phyloP scores from a whole-genome alignment of 1,284 basidiomycete genomes.

The Ganoderma boninense region DNA sequence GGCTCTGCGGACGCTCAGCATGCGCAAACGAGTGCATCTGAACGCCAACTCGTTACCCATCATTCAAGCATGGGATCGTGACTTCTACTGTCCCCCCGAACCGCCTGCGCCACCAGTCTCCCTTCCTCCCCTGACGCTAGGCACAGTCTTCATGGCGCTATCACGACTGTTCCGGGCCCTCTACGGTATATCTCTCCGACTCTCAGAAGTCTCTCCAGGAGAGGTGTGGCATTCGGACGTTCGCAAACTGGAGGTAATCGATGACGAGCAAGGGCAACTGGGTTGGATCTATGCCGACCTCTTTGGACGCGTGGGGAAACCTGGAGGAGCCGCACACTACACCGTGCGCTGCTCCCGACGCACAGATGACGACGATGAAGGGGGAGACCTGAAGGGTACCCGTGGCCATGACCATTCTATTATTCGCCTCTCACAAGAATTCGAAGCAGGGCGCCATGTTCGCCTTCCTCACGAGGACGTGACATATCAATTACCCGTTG shows the following conservation, averaged over 20 bases:
- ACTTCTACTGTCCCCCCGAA: slow-evolving; percentile 87
- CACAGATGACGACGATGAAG: slow-evolving; percentile 89
- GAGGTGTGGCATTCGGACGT: slow-evolving; percentile 93
- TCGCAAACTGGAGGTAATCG: slow-evolving; percentile 91
- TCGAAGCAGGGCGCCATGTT: slow-evolving; percentile 68
- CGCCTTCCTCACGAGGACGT: slow-evolving; percentile 68
- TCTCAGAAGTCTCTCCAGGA: slow-evolving; percentile 71
- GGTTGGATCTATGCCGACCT: slow-evolving; percentile 97
- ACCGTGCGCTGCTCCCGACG: slow-evolving; percentile 95
- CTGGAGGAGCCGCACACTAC: slow-evolving; percentile 94
- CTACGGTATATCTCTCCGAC: slow-evolving; percentile 87
- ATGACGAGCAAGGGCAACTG: slow-evolving; percentile 87
- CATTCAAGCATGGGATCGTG: slow-evolving; percentile 93
- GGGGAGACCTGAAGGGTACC: slow-evolving; percentile 64
- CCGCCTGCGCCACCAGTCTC: slow-evolving; percentile 74
- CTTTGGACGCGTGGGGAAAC: slow-evolving; percentile 87
- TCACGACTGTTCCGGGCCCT: slow-evolving; percentile 85
- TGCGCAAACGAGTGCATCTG: slow-evolving; percentile 79
- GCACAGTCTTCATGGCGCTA: slow-evolving; percentile 87
- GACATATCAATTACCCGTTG: slow-evolving; percentile 88
- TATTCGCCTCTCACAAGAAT: slow-evolving; percentile 59
- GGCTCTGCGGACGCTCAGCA: slow-evolving; percentile 77
- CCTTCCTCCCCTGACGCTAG: slow-evolving; percentile 80
- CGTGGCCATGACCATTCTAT: slow-evolving; percentile 46
- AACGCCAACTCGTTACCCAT: slow-evolving; percentile 61